A percentile compares a stretch with the other conserved stretches of the same genome.
phyloP scores from a whole-genome alignment of 2,329 filamentous ascomycete genomes.

The Penicillium sp. region DNA sequence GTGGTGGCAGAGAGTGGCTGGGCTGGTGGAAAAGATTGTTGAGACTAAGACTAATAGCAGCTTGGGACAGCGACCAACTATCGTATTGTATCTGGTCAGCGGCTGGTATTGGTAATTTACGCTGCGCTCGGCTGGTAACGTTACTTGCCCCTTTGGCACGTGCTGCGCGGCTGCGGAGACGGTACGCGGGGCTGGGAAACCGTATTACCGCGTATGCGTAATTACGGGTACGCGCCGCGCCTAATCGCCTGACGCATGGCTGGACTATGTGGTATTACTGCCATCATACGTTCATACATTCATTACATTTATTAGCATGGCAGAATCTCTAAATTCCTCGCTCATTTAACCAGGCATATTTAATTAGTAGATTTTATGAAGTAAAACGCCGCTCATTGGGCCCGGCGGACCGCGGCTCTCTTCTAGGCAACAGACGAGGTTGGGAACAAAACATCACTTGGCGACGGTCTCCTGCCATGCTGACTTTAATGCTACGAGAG shows the following conservation, averaged over 20 bases:
- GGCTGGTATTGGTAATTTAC: not conserved
- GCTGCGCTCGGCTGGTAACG: not conserved
- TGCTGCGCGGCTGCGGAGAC: not conserved
- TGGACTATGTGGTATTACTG: no score
- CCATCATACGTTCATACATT: no score
- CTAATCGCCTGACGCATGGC: no score
- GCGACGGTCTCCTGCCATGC: no score
- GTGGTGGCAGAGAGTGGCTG: not conserved
- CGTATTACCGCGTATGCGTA: slow-evolving; percentile 4
- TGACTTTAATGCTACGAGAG: no score
- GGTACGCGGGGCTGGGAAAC: slow-evolving; percentile 6
- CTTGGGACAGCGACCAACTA: not conserved
- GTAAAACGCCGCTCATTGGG: not conserved
- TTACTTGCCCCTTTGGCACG: not conserved
- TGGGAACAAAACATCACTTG: not conserved
- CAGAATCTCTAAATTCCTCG: no score
- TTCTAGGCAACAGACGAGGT: slow-evolving; percentile 6
- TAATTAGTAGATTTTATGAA: no score
- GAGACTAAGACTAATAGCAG: not conserved
- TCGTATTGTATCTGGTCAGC: slow-evolving; percentile 2
- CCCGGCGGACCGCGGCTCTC: not conserved
- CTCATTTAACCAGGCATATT: no score
- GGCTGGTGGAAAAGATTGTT: not conserved
- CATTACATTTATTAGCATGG: not conserved
- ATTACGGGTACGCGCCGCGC: slow-evolving; percentile 1